These are phyloP conservation scores for Collybia sordida DNA, from an alignment of 768 basidiomycete species.

Conservation along the genomic window DNA sequence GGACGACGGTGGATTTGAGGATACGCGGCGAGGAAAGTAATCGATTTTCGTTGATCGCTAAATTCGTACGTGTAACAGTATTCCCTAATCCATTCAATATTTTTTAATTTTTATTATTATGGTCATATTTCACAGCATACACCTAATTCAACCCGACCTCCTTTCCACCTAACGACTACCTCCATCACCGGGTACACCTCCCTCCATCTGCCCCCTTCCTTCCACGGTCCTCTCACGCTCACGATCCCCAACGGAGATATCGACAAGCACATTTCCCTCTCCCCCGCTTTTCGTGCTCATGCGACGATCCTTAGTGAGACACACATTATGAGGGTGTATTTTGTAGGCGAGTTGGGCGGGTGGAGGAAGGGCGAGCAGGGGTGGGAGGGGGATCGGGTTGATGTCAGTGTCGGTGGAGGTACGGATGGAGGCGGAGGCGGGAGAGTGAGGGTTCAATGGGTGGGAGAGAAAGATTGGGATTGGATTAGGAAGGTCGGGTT, in stretches of 20 bases:
- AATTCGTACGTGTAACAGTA: conserved; percentile 30
- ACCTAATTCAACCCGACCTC: conserved; percentile 30
- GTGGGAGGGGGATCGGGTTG: conserved; percentile 25
- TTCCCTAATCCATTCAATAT: neutral
- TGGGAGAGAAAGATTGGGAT: conserved; percentile 20
- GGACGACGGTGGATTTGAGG: conserved; percentile 30
- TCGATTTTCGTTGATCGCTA: conserved; percentile 33
- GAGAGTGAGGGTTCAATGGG: conserved; percentile 21
- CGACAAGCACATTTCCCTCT: conserved; percentile 33
- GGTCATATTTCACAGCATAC: conserved; percentile 33
- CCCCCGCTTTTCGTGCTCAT: conserved; percentile 21
- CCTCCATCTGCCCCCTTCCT: conserved; percentile 41
- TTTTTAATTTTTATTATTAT: neutral
- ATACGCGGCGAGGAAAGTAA: conserved; percentile 23
- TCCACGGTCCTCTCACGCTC: conserved; percentile 35
- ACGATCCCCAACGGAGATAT: conserved; percentile 23
- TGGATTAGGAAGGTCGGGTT: conserved; percentile 18
- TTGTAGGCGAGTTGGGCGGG: conserved; percentile 30
- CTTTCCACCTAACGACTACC: conserved; percentile 29
- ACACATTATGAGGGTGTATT: conserved; percentile 28
- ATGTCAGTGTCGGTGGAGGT: conserved; percentile 18
- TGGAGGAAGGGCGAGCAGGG: conserved; percentile 16
- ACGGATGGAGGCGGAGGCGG: too few relatives aligned
- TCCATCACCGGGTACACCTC: conserved; percentile 28
- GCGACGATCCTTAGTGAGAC: conserved; percentile 36